Conservation (phyloP, 164 flowering plant species). For the Umbellularia californica region DNA sequence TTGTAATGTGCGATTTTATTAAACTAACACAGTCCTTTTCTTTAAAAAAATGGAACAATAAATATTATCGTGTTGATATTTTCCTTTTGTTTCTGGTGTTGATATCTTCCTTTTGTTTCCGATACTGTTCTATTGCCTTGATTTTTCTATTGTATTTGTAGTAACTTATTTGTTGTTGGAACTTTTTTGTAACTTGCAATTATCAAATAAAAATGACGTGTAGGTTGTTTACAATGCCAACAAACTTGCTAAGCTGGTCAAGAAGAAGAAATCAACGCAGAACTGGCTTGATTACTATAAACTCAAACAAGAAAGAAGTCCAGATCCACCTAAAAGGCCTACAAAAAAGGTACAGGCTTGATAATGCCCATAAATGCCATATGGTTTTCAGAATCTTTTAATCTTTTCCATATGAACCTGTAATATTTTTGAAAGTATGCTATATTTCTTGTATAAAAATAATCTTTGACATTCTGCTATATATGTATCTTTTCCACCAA, state of each 20-base stretch:
- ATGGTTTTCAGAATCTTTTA: too few species aligned
- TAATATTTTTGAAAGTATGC: background rate
- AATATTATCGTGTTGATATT: too few species aligned
- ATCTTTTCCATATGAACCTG: background rate
- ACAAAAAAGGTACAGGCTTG: constrained; percentile 45
- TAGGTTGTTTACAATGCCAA: constrained; percentile 82
- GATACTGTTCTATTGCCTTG: background rate
- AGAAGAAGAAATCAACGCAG: constrained; percentile 52
- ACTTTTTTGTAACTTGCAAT: constrained; percentile 7
- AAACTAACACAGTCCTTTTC: too few species aligned
- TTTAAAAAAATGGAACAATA: too few species aligned
- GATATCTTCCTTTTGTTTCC: background rate
- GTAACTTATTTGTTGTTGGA: constrained; percentile 2
- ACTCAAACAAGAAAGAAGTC: constrained; percentile 53
- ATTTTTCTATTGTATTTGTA: background rate
- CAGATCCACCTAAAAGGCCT: constrained; percentile 45
- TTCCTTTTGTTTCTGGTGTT: background rate
- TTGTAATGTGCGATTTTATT: too few species aligned
- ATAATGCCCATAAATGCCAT: background rate
- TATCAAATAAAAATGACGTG: constrained; percentile 14
- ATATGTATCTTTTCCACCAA: constrained; percentile 1
- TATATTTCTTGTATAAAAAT: background rate
- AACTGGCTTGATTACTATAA: constrained; percentile 80
- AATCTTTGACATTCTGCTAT: constrained; percentile 5
- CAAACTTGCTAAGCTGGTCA: constrained; percentile 49